Conservation (phyloP, 2,329 filamentous ascomycete genomes). For the Fusarium sp. region DNA sequence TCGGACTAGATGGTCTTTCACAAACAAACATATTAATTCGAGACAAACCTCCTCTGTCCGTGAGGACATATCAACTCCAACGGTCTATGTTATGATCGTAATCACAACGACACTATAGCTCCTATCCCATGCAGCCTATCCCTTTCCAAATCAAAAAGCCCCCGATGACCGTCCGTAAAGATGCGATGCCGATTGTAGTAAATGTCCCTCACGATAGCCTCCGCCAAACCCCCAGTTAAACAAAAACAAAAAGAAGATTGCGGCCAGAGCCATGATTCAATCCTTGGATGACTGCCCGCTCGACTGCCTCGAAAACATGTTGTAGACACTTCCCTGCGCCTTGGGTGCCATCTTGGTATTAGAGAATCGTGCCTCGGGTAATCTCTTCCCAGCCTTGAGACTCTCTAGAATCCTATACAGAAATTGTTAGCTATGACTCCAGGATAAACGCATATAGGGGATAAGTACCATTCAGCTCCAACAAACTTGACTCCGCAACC, state of each 20-base stretch:
- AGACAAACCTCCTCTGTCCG: neutral
- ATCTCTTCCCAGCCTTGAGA: constrained; percentile 78
- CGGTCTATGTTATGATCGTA: neutral
- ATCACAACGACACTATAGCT: neutral
- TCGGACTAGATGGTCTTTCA: neutral
- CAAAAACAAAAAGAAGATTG: neutral
- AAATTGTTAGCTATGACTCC: neutral
- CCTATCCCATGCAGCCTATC: neutral
- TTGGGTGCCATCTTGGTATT: constrained; percentile 71
- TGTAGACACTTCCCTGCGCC: constrained; percentile 74
- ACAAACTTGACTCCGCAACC: constrained; percentile 83
- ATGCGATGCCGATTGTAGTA: constrained; percentile 3
- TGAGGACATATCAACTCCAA: constrained; percentile 4
- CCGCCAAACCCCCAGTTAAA: neutral
- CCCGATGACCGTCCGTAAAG: neutral
- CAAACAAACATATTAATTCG: neutral
- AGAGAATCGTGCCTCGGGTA: constrained; percentile 80
- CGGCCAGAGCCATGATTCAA: neutral
- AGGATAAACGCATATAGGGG: neutral
- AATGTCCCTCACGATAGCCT: neutral
- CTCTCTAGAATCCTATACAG: constrained; percentile 80
- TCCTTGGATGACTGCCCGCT: constrained; percentile 14
- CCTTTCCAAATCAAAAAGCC: constrained; percentile 3
- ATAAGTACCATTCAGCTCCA: constrained; percentile 77
- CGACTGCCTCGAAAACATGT: constrained; percentile 54